These are phyloP conservation scores for Colletotrichum trifolii DNA, from an alignment of 2,329 filamentous ascomycete genomes.

Conservation along the genomic window DNA sequence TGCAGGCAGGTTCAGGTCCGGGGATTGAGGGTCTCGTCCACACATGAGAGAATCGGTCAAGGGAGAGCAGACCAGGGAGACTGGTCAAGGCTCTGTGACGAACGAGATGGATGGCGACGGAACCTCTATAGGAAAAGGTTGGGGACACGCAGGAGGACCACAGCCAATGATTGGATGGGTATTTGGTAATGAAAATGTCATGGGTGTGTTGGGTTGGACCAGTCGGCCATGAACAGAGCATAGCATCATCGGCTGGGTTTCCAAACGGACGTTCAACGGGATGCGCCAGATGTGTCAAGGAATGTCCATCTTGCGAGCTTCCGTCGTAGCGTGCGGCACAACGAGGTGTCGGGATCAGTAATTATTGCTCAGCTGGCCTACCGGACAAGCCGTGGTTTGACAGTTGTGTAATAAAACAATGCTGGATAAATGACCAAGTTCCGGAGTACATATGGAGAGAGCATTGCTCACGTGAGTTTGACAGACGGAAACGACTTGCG, in stretches of 20 bases:
- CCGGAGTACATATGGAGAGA: neutral
- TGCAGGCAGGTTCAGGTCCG: neutral
- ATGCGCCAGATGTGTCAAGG: constrained; percentile 30
- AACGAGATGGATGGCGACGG: constrained; percentile 20
- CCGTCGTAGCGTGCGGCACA: neutral
- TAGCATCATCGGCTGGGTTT: constrained; percentile 28
- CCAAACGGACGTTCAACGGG: constrained; percentile 6
- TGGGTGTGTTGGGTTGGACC: constrained; percentile 34
- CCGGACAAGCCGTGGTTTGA: constrained; percentile 24
- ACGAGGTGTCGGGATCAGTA: too few species aligned
- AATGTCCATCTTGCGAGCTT: constrained; percentile 24
- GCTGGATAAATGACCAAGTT: neutral
- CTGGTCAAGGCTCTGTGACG: neutral
- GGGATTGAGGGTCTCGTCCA: constrained; percentile 7
- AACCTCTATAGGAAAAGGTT: constrained; percentile 28
- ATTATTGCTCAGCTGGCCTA: neutral
- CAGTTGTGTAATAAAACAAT: constrained; percentile 1
- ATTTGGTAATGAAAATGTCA: constrained; percentile 53
- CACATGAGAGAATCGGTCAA: neutral
- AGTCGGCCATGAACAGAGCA: constrained; percentile 22
- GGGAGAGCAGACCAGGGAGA: neutral
- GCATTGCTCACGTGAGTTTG: constrained; percentile 6
- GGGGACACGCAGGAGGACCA: constrained; percentile 23
- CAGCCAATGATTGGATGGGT: constrained; percentile 45
- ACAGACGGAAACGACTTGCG: neutral